Evolutionary conservation across 345 rosid genomes (phyloP).

Genomic region (Camelina neglecta): DNA sequence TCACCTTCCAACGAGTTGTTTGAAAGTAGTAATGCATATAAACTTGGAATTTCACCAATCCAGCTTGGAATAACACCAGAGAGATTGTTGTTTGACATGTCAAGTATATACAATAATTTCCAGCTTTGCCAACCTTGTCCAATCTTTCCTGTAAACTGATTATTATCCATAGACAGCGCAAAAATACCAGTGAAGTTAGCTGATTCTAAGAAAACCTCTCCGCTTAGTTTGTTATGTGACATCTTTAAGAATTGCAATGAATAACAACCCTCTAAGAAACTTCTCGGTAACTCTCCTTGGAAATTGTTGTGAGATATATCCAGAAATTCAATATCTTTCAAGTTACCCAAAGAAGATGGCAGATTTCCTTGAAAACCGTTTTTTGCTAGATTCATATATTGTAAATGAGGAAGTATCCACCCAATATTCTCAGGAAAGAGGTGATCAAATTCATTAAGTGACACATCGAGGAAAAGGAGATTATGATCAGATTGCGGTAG

Average conservation of each 20-base stretch:
- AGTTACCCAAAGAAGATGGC: conserved; percentile 15
- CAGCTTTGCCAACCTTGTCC: background rate
- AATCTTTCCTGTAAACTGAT: conserved; percentile 17
- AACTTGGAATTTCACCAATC: background rate
- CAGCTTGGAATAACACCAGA: conserved; percentile 24
- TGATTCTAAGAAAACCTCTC: background rate
- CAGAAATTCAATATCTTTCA: background rate
- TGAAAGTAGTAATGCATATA: background rate
- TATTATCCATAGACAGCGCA: background rate
- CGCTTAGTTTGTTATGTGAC: conserved; percentile 15
- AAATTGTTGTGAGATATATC: conserved; percentile 29
- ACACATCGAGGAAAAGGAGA: conserved; percentile 4
- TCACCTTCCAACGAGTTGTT: conserved; percentile 21
- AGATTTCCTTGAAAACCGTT: conserved; percentile 2
- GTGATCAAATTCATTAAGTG: background rate
- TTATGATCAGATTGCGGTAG: conserved; percentile 10
- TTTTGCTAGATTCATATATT: background rate
- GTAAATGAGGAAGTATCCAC: background rate
- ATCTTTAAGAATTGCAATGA: background rate
- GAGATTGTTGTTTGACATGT: conserved; percentile 21
- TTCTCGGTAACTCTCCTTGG: conserved; percentile 10
- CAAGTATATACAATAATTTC: background rate
- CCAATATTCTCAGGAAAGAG: background rate
- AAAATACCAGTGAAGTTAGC: too few relatives aligned
- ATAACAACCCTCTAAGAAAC: background rate